Evolutionary conservation across 257 asterid genomes (phyloP), one percentile per base, ranked within the genome.

Genomic region (Capsicum rhomboideum): DNA sequence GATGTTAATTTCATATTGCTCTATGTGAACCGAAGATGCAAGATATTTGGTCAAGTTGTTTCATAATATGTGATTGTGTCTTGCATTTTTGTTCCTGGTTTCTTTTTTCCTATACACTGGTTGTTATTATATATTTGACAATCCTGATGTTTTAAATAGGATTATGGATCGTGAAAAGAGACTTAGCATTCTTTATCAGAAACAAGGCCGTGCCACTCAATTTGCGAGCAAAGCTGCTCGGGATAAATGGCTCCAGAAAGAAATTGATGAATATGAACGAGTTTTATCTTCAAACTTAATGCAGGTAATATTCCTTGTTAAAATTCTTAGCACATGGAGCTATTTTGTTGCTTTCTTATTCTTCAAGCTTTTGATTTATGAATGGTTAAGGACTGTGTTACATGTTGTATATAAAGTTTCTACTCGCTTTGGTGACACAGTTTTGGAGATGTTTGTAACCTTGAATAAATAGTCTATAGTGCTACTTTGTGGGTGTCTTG

Each of bases 121-220:
- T 28, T 10, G 63, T 77, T 52, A 23, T 54, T 6, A 18, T 31
- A 29, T 37, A 61, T 50, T 11, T 83, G 58, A 20, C 50, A 34
- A 18, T 79, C 40, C n/a, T 63, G 58, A 28, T 79, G 40, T 89
- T 55, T 55, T 66, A 18, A 86, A 80, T 84, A 97, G 99, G 89
- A 97, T 97, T 85, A 97, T 93, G 98, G 97, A 94, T 31, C 94
- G 99, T 61, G 99, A 97, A 90, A 97, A 97, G 90, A 93, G 95
- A 92, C 99, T 97, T 86, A 97, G 99, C 93, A 95, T 97, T 86
- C 92, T 97, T 80, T 97, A 97, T 89, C 99, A 97, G 90, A 97
- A 97, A 88, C 98, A 95, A 89, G 99, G 99, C 10, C 99, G 99
- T 87, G 98, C 99, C 29, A 92, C 99, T 79, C 99, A 94, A 88